Base-by-base conservation (phyloP, 345 rosid species). In the Adansonia digitata region DNA sequence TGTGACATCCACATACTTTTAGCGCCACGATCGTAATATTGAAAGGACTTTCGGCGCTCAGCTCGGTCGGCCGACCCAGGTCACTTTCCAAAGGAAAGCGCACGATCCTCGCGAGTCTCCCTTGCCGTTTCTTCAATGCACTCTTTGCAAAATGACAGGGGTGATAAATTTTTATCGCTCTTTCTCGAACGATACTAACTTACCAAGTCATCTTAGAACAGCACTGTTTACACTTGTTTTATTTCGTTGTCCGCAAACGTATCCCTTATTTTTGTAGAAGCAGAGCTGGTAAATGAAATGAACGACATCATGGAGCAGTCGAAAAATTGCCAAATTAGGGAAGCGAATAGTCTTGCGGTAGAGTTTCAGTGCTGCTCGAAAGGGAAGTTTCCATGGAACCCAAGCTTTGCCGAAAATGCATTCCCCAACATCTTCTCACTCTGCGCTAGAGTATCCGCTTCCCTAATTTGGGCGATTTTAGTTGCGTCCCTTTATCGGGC, bases 391-490 rank as follows among this genome's bases (percentile, higher is more conserved):
- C 3, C 34, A 31, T 35, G 39, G 39, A 35, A 35, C 5, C 39
- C 39, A 35, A 35, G 39, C 39, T 1, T 35, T 35, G 39, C 39
- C 6, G 6, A 6, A 53, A 49, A 15, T n/a, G 18, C 53, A 13
- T 48, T 12, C 52, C 27, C 2, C 59, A 59, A 1, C 14, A 4
- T 59, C 35, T 57, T 18, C 13, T 24, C 37, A 10, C 27, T 53
- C 29, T 57, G 27, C 18, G 17, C 37, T 18, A 29, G n/a, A 27
- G 18, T 14, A 59, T 59, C 27, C 63, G 37, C 63, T 59, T 59
- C 62, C 13, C 62, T 57, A 26, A 57, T 57, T 57, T 57, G 62
- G 62, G 17, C 62, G 62, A 57, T 57, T 57, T 57, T 57, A 57
- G 18, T 26, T 12, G 34, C 62, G 17, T 12, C 26, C 18, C 14